Conservation (phyloP, 371 early-diverging fungal species). For the Lichtheimia corymbifera region DNA sequence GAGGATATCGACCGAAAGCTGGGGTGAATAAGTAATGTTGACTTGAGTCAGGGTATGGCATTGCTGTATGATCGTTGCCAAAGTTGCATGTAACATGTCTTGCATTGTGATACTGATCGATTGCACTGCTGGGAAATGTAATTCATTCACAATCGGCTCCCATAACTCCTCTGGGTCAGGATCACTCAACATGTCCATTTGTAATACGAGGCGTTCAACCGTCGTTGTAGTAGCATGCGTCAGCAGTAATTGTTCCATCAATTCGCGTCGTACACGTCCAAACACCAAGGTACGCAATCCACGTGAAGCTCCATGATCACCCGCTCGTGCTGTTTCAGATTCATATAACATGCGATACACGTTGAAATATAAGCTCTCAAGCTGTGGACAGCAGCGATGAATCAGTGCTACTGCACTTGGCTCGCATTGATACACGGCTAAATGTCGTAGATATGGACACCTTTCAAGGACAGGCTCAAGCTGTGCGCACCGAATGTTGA, state of each 20-base stretch:
- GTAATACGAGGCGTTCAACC: too few relatives aligned
- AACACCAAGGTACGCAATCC: too few relatives aligned
- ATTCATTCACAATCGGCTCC: too few relatives aligned
- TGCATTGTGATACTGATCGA: too few relatives aligned
- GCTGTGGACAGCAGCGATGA: not conserved
- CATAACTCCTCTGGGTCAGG: too few relatives aligned
- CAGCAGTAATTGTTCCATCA: too few relatives aligned
- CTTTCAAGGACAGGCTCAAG: not conserved
- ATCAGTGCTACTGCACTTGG: not conserved
- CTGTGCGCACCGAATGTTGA: not conserved
- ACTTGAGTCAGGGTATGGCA: not conserved
- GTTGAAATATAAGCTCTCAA: not conserved
- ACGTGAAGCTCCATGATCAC: too few relatives aligned
- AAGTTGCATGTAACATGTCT: not conserved
- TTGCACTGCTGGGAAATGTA: too few relatives aligned
- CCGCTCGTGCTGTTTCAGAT: not conserved
- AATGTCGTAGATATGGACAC: not conserved
- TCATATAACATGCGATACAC: not conserved
- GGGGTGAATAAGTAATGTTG: not conserved
- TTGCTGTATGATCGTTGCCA: not conserved
- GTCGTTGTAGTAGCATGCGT: too few relatives aligned
- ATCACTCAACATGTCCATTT: too few relatives aligned
- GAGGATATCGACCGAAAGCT: not conserved
- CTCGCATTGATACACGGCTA: not conserved
- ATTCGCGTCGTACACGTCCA: too few relatives aligned